These are phyloP conservation scores for Starmerella bacillaris DNA, from an alignment of 805 yeast species.

Conservation along the genomic window DNA sequence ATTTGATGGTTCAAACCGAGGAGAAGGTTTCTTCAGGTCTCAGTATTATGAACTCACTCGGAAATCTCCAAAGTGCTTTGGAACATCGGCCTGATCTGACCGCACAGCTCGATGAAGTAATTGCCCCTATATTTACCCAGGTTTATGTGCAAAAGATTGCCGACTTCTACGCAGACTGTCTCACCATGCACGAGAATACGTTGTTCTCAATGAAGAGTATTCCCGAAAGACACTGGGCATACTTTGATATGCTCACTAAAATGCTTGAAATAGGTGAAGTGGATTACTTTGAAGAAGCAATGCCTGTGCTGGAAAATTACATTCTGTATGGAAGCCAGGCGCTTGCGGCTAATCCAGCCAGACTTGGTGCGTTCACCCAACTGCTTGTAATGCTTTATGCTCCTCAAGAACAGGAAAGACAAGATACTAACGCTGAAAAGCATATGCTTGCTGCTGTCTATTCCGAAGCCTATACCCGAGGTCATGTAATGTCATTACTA, in stretches of 20 bases:
- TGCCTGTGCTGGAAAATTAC: conserved; percentile 57
- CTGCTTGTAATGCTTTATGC: conserved; percentile 33
- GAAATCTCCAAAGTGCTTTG: conserved; percentile 63
- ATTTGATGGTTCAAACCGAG: conserved; percentile 24
- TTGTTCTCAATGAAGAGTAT: conserved; percentile 42
- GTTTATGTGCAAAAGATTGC: conserved; percentile 49
- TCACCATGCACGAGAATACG: conserved; percentile 57
- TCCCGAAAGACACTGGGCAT: conserved; percentile 58
- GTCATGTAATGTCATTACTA: conserved; percentile 47
- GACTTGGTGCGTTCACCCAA: conserved; percentile 30
- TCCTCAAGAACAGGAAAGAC: conserved; percentile 7
- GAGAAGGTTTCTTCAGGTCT: conserved; percentile 71
- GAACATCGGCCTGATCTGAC: conserved; percentile 62
- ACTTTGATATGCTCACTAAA: conserved; percentile 35
- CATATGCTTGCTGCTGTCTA: conserved; percentile 28
- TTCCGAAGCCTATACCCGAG: conserved; percentile 40
- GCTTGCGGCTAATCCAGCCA: conserved; percentile 25
- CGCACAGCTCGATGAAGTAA: conserved; percentile 42
- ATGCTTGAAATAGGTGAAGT: conserved; percentile 28
- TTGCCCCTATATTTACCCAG: conserved; percentile 49
- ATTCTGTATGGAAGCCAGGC: conserved; percentile 41
- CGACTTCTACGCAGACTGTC: conserved; percentile 58
- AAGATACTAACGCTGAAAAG: background rate
- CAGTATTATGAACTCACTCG: conserved; percentile 65
- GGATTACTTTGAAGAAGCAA: conserved; percentile 57